Conservation (phyloP, 176 grass and related monocot species). For the Stipa capillata region DNA sequence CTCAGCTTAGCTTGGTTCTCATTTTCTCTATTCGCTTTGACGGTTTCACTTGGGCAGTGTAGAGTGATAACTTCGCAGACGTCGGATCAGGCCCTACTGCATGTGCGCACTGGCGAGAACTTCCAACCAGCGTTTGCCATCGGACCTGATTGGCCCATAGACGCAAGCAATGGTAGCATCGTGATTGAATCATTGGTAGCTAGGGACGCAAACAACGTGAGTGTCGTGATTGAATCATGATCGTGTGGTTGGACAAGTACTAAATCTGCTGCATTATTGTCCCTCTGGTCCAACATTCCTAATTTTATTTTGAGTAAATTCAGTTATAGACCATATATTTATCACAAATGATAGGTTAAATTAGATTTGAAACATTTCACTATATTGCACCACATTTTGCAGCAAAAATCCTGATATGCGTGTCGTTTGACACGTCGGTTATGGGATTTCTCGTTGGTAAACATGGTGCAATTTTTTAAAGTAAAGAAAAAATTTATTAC, state of each 20-base stretch:
- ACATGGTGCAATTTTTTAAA: too few species aligned
- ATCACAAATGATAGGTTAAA: too few species aligned
- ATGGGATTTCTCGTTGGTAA: too few species aligned
- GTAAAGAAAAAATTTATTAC: too few species aligned
- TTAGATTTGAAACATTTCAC: too few species aligned
- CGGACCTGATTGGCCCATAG: not conserved
- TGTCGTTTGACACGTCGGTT: too few species aligned
- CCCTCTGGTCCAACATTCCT: not conserved
- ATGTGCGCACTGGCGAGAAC: not conserved
- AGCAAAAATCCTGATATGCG: too few species aligned
- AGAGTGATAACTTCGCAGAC: not conserved
- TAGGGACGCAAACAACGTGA: not conserved
- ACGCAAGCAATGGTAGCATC: not conserved
- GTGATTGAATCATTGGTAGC: not conserved
- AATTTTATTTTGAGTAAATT: too few species aligned
- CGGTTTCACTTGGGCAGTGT: not conserved
- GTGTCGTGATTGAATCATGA: not conserved
- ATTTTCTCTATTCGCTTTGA: too few species aligned
- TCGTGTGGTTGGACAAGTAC: not conserved
- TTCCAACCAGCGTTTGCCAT: not conserved
- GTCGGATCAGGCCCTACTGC: not conserved
- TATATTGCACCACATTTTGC: too few species aligned
- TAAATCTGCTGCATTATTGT: not conserved
- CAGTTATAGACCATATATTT: too few species aligned
- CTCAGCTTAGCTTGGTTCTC: too few species aligned